phyloP scores from a whole-genome alignment of 352 stramenopile genomes.

The Phytophthora cajani region DNA sequence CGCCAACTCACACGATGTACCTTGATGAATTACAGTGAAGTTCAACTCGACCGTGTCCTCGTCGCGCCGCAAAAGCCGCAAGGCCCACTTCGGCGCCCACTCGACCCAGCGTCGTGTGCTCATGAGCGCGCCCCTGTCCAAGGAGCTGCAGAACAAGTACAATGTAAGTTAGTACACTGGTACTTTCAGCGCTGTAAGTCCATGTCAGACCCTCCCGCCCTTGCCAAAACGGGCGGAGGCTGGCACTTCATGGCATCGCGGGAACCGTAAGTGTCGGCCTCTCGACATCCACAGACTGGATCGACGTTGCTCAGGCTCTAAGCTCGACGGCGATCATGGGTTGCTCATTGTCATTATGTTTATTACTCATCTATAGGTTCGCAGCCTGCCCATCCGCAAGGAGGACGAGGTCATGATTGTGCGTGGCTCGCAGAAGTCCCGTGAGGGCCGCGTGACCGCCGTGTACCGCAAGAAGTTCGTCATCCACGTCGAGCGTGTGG shows the following conservation, averaged over 20 bases:
- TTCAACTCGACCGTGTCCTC: slow-evolving; percentile 95
- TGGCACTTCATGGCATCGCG: slow-evolving; percentile 92
- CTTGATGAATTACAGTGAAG: slow-evolving; percentile 75
- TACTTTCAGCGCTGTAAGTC: slow-evolving; percentile 90
- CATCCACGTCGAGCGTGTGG: slow-evolving; percentile 99
- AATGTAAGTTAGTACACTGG: slow-evolving; percentile 95
- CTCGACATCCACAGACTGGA: background rate
- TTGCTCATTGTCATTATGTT: slow-evolving; percentile 4
- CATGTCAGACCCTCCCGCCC: slow-evolving; percentile 69
- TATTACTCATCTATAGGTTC: slow-evolving; percentile 69
- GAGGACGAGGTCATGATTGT: slow-evolving; percentile 99
- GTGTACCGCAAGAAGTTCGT: slow-evolving; percentile 99
- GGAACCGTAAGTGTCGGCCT: slow-evolving; percentile 81
- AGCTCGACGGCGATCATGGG: background rate
- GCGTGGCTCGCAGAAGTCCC: slow-evolving; percentile 97
- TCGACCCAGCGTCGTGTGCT: slow-evolving; percentile 96
- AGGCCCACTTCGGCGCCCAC: slow-evolving; percentile 99
- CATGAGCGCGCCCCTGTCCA: slow-evolving; percentile 98
- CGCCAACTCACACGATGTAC: slow-evolving; percentile 51
- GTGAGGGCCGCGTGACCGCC: slow-evolving; percentile 98
- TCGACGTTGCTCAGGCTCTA: background rate
- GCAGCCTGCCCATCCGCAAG: slow-evolving; percentile 98
- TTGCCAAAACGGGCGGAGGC: slow-evolving; percentile 10
- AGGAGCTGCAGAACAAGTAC: slow-evolving; percentile 99
- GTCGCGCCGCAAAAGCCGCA: slow-evolving; percentile 98